Conservation (phyloP, 139 green algal genomes). For the Pycnococcus provasolii region DNA sequence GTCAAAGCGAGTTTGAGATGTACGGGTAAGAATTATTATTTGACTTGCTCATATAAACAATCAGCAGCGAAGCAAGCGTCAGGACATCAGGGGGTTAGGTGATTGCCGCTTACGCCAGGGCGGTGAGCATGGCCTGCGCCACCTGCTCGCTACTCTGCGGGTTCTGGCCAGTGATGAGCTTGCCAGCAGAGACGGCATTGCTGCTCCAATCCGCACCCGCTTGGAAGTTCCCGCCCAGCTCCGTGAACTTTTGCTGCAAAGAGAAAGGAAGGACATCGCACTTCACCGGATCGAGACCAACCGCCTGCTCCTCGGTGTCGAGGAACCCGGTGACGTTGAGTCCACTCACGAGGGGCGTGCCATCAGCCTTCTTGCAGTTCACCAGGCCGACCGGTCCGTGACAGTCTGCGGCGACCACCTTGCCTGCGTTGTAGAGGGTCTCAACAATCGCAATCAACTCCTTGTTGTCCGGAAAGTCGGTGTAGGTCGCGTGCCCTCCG, state of each 20-base stretch:
- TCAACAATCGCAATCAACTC: conserved; percentile 2
- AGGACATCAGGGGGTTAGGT: background rate
- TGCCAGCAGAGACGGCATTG: conserved; percentile 14
- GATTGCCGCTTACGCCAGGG: background rate
- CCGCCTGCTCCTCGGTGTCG: conserved; percentile 21
- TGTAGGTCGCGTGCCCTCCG: conserved; percentile 19
- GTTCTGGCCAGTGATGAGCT: conserved; percentile 29
- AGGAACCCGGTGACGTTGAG: conserved; percentile 19
- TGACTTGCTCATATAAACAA: too few species aligned
- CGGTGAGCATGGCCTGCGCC: conserved; percentile 15
- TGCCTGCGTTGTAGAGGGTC: background rate
- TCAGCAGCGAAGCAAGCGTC: background rate
- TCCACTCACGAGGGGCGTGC: conserved; percentile 18
- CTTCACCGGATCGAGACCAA: conserved; percentile 12
- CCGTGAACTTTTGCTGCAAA: conserved; percentile 18
- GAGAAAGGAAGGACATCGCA: conserved; percentile 6
- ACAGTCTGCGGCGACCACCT: conserved; percentile 20
- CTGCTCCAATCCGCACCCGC: conserved; percentile 14
- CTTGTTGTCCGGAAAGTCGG: conserved; percentile 20
- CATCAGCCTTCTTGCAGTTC: conserved; percentile 15
- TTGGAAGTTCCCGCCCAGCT: conserved; percentile 15
- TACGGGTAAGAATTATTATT: too few species aligned
- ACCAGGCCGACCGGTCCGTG: conserved; percentile 21
- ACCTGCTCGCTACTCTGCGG: conserved; percentile 1
- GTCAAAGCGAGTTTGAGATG: too few species aligned